Base-by-base conservation (phyloP, 495 filamentous ascomycete genomes). In the Annulohypoxylon nitens region DNA sequence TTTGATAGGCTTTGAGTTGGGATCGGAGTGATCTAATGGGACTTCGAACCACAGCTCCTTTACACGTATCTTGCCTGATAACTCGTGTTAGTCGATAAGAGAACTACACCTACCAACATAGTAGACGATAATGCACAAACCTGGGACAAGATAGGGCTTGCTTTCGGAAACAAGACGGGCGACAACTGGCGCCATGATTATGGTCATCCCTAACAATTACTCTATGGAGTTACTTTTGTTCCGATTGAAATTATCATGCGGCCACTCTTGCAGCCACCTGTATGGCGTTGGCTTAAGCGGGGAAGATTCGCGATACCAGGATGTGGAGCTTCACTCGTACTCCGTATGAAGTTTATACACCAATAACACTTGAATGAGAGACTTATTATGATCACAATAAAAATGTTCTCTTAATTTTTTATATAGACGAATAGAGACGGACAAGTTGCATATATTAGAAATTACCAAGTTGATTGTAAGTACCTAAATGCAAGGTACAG, bases 41-140 rank as follows among this genome's bases (percentile, higher is more conserved):
- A 97, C 93, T 73, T 93, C 89, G 76, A 97, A 97, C 83, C 93
- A 92, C 63, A 93, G 85, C 78, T 97, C 94, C 1, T 89, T 90
- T 51, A 97, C 87, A 50, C 86, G 86, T 8, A 97, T 82, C 77
- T 90, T 92, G 36, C 93, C 94, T 93, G 53, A 43, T 14, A 64
- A n/a, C 1, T 54, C 61, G 65, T 64, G 57, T 58, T 37, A 64
- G 48, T 26, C 11, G 33, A 59, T 33, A 34, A 53, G 33, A 34
- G 11, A 2, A 39, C 53, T 34, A 10, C 25, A 10, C 16, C 25
- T 37, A 37, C 18, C 18, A 3, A 43, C 2, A 16, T 30, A 4
- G n/a, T 6, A 12, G 37, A 55, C 12, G 51, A 58, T 55, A 5
- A 37, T 23, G 45, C 34, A 69, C 72, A 70, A 53, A 79, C 78